phyloP scores from a whole-genome alignment of 176 grass and related monocot species.

The Oryza australiensis region DNA sequence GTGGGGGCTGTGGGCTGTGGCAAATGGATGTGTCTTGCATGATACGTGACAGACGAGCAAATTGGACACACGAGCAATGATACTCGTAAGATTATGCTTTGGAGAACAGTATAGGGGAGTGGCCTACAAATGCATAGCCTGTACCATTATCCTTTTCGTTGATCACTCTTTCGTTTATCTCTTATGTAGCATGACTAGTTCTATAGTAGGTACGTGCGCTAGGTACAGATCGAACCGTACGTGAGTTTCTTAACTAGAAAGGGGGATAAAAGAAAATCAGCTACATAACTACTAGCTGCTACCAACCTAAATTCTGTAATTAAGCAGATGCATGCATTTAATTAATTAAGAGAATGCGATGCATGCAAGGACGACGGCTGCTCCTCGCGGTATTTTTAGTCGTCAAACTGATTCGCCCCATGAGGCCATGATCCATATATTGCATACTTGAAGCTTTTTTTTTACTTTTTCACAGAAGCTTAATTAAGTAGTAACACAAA shows the following conservation, averaged over 20 bases:
- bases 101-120: slow-evolving; percentile 22
- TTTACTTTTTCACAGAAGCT: too few species aligned
- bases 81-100: background rate
- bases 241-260: background rate
- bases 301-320: background rate
- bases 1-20: background rate
- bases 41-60: slow-evolving; percentile 3
- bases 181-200: background rate
- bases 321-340: background rate
- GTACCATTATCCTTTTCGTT: background rate
- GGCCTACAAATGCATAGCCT: slow-evolving; percentile 25
- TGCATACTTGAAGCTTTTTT: too few species aligned
- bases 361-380: background rate
- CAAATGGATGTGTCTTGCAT: background rate
- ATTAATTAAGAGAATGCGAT: background rate
- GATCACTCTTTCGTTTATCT: slow-evolving; percentile 8
- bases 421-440: too few species aligned
- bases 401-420: too few species aligned
- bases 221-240: background rate
- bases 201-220: background rate
- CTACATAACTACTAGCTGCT: background rate
- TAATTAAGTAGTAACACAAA: background rate
- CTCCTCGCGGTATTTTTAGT: background rate
- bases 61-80: background rate
- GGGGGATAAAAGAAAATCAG: background rate